Evolutionary conservation across 139 green algal genomes (phyloP).

Genomic region (Picochlorum sp.): DNA sequence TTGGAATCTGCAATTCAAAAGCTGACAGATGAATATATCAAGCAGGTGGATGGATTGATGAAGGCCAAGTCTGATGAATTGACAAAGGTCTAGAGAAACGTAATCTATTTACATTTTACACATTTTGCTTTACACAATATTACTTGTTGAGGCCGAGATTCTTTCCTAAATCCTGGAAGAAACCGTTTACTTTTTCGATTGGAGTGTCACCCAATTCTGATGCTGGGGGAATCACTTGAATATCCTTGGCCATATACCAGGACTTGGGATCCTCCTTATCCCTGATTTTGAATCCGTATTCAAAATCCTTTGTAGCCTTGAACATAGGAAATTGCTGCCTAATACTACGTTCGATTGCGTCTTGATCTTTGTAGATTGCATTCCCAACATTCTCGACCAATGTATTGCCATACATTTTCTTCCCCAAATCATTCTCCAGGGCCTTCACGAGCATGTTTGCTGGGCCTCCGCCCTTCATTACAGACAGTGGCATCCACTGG

Average conservation of each 20-base stretch:
- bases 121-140: not conserved
- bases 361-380: constrained; percentile 44
- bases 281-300: constrained; percentile 69
- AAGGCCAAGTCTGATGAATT: constrained; percentile 82
- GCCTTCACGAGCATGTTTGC: constrained; percentile 55
- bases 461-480: constrained; percentile 46
- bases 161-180: constrained; percentile 11
- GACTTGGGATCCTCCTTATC: constrained; percentile 46
- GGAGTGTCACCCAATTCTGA: constrained; percentile 18
- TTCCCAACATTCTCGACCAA: constrained; percentile 46
- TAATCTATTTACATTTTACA: not conserved
- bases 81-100: constrained; percentile 55
- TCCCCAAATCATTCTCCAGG: constrained; percentile 37
- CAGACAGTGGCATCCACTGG: constrained; percentile 48
- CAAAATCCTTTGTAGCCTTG: constrained; percentile 42
- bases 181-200: constrained; percentile 8
- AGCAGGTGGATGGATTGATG: constrained; percentile 71
- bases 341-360: constrained; percentile 17
- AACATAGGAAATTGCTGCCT: constrained; percentile 24
- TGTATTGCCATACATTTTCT: constrained; percentile 36
- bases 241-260: constrained; percentile 35
- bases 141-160: not conserved
- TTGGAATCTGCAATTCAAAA: constrained; percentile 68
- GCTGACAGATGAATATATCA: constrained; percentile 72
- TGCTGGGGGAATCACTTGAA: constrained; percentile 42